Base-by-base conservation (phyloP, 169 alveolate species). In the Plasmodium malariae region DNA sequence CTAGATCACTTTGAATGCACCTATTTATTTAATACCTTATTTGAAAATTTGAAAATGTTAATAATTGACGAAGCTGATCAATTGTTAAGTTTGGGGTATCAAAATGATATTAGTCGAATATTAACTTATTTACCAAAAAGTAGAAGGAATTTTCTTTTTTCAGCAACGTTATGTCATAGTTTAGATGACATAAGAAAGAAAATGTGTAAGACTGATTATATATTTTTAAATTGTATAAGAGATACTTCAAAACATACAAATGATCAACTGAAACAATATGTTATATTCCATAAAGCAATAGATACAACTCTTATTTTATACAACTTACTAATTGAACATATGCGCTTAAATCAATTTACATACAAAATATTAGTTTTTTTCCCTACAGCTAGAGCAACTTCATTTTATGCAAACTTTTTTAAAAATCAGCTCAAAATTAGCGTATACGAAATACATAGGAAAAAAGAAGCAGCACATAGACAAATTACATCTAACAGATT, bases 61-160 rank as follows among this genome's bases (percentile, higher is more conserved):
- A 97, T 97, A 26, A 93, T 98, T 89, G 99, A 98, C 88, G 99
- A 98, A 91, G 99, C 99, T 37, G 99, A 98, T 93, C 95, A 91
- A 49, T 51, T 92, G 36, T 54, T 92, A 63, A 88, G 90, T 37
- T 48, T 69, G 3, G 94, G 94, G 4, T 74, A 87, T 69, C 43
- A 71, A 62, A 71, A 88, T 36, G 94, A 87, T 26, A 68, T 88
- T 37, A 51, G 62, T 73, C 45, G 88, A 24, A 54, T 92, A 24
- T 34, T 92, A 55, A 43, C 94, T 2, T 92, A 87, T 54, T 63
- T 92, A n/a, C 94, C 94, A 14, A 37, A 67, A 36, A 86, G 70
- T 1, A 87, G 92, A 30, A 59, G 87, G 54, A 78, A 87, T 69
- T 34, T 92, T 40, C 94, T 92, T 68, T 87, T 92, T 54, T 92